phyloP scores from a whole-genome alignment of 805 yeast species.

The Teunomyces atbi region DNA sequence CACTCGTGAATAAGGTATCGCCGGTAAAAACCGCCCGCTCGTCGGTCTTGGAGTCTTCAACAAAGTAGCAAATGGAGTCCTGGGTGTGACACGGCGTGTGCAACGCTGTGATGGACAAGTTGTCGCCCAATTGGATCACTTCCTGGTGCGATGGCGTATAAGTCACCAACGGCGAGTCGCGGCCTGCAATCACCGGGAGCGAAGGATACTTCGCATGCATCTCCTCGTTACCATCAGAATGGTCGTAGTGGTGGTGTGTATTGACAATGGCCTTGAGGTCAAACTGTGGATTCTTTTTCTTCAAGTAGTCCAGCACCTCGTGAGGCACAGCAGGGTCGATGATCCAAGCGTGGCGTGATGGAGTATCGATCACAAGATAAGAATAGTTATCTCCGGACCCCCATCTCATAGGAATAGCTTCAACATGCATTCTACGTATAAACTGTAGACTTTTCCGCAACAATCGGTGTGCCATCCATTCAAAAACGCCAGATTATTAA shows the following conservation, averaged over 20 bases:
- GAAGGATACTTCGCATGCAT: constrained; percentile 41
- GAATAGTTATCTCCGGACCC: constrained; percentile 89
- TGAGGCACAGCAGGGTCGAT: constrained; percentile 91
- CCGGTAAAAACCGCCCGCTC: constrained; percentile 88
- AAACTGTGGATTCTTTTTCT: constrained; percentile 36
- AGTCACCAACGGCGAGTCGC: constrained; percentile 71
- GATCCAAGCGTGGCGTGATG: constrained; percentile 68
- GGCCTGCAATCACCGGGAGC: constrained; percentile 78
- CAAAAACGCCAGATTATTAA: background rate
- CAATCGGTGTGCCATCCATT: background rate
- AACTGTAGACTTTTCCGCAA: background rate
- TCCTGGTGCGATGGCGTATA: constrained; percentile 68
- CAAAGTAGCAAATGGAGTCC: constrained; percentile 89
- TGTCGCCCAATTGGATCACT: constrained; percentile 59
- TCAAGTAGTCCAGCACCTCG: constrained; percentile 51
- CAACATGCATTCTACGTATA: constrained; percentile 70
- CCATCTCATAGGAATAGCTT: constrained; percentile 91
- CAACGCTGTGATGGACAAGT: constrained; percentile 68
- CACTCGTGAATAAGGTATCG: constrained; percentile 89
- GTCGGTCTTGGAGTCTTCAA: constrained; percentile 57
- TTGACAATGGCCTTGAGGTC: constrained; percentile 78
- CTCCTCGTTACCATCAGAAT: constrained; percentile 77
- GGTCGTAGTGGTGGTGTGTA: constrained; percentile 97
- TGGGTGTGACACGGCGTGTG: constrained; percentile 98
- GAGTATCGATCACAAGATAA: constrained; percentile 70